A percentile compares a stretch with the other conserved stretches of the same genome.
Evolutionary conservation across 2,329 filamentous ascomycete genomes (phyloP).

Genomic region (Venturia pyrina): DNA sequence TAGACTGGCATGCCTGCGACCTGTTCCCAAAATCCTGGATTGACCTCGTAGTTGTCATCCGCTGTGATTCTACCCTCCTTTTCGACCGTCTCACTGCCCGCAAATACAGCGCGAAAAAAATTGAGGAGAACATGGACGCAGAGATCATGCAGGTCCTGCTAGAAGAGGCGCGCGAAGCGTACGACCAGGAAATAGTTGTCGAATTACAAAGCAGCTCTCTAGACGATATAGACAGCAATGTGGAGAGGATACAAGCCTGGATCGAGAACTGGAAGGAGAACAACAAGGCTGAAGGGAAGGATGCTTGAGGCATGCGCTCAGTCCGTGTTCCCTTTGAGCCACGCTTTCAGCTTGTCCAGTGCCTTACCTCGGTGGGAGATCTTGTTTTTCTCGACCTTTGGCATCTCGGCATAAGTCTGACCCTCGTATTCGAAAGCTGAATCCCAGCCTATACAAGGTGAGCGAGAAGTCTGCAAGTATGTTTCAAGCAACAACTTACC

Average conservation of each 20-base stretch:
- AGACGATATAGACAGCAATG: conserved; percentile 80
- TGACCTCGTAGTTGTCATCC: conserved; percentile 84
- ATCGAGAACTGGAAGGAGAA: conserved; percentile 71
- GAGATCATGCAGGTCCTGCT: conserved; percentile 96
- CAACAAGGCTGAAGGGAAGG: conserved; percentile 31
- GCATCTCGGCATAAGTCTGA: conserved; percentile 93
- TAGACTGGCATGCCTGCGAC: conserved; percentile 98
- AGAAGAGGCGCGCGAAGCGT: conserved; percentile 80
- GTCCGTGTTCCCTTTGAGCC: conserved; percentile 48
- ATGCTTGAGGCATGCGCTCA: conserved; percentile 13
- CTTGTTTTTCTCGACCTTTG: conserved; percentile 74
- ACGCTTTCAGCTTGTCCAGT: conserved; percentile 74
- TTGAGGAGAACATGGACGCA: conserved; percentile 92
- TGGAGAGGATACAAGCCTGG: conserved; percentile 77
- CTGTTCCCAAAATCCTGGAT: conserved; percentile 90
- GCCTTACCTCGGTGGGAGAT: conserved; percentile 87
- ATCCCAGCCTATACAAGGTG: conserved; percentile 66
- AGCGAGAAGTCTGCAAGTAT: neutral
- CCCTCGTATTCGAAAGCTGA: conserved; percentile 91
- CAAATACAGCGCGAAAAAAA: conserved; percentile 74
- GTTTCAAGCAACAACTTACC: conserved; percentile 45
- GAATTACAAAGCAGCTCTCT: conserved; percentile 73
- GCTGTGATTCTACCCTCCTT: conserved; percentile 67
- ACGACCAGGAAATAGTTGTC: conserved; percentile 78
- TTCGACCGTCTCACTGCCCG: conserved; percentile 75